Evolutionary conservation across 2,329 filamentous ascomycete genomes (phyloP).

Genomic region (Conoideocrella luteorostrata): DNA sequence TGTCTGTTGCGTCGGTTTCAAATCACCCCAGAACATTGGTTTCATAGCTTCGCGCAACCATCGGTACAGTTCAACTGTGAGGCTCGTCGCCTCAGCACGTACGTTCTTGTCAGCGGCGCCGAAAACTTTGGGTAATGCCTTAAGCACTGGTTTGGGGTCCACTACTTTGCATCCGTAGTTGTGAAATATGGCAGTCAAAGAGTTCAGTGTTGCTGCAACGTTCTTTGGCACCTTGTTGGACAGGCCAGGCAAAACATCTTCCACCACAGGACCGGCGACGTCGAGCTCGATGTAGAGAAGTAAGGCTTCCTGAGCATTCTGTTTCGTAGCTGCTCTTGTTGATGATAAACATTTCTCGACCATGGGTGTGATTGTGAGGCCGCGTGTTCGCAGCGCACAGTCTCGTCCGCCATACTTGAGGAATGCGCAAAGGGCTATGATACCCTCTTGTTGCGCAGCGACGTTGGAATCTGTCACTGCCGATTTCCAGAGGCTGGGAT

Average conservation of each 20-base stretch:
- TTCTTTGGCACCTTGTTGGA: constrained; percentile 90
- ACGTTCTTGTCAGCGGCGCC: constrained; percentile 98
- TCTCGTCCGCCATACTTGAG: constrained; percentile 83
- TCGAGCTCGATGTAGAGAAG: constrained; percentile 88
- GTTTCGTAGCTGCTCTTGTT: constrained; percentile 81
- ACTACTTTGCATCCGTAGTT: constrained; percentile 92
- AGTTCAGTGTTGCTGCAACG: constrained; percentile 63
- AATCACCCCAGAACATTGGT: constrained; percentile 90
- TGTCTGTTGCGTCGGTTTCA: constrained; percentile 91
- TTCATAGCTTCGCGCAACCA: constrained; percentile 99
- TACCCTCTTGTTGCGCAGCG: constrained; percentile 88
- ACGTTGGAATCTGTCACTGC: constrained; percentile 94
- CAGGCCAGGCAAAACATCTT: constrained; percentile 78
- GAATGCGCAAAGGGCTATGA: constrained; percentile 83
- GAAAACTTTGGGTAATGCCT: constrained; percentile 82
- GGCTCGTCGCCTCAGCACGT: constrained; percentile 82
- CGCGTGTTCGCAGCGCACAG: constrained; percentile 70
- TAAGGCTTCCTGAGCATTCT: constrained; percentile 77
- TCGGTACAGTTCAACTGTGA: constrained; percentile 90
- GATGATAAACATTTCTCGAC: constrained; percentile 88
- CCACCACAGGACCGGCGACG: constrained; percentile 74
- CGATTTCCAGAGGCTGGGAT: constrained; percentile 82
- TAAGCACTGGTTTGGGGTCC: constrained; percentile 87
- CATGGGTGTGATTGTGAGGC: constrained; percentile 67
- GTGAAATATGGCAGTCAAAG: constrained; percentile 79